A percentile compares a stretch with the other conserved stretches of the same genome.
phyloP scores from a whole-genome alignment of 495 filamentous ascomycete genomes.

The Sphaerosporella brunnea region DNA sequence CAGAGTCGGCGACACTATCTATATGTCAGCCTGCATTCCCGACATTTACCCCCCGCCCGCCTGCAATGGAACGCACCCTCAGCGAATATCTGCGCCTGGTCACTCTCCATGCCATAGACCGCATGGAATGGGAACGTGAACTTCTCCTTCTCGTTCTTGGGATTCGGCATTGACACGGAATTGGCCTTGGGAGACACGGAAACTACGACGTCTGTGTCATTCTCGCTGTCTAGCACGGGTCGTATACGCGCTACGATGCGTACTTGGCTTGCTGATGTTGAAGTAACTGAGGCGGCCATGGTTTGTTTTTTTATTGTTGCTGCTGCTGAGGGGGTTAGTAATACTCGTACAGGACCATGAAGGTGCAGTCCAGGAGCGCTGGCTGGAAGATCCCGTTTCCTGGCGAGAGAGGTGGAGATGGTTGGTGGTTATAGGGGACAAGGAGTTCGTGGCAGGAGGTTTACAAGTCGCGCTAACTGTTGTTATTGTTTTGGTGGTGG shows the following conservation, averaged over 20 bases:
- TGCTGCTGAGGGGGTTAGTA: too few relatives aligned
- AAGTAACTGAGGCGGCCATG: not conserved
- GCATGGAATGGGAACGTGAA: conserved; percentile 92
- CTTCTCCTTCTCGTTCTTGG: conserved; percentile 75
- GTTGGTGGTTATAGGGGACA: not conserved
- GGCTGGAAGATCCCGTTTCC: not conserved
- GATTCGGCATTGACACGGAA: conserved; percentile 78
- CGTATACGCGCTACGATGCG: conserved; percentile 79
- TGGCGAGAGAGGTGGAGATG: not conserved
- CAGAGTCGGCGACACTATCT: conserved; percentile 50
- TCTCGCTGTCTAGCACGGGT: conserved; percentile 66
- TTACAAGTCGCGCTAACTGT: too few relatives aligned
- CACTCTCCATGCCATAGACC: conserved; percentile 62
- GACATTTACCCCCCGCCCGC: too few relatives aligned
- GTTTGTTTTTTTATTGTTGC: not conserved
- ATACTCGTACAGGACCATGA: too few relatives aligned
- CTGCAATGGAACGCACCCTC: too few relatives aligned
- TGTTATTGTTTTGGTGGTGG: too few relatives aligned
- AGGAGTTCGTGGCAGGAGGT: not conserved
- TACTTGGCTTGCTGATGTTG: conserved; percentile 28
- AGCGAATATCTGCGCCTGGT: conserved; percentile 75
- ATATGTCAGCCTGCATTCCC: too few relatives aligned
- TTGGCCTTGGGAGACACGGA: conserved; percentile 50
- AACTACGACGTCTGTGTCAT: conserved; percentile 71
- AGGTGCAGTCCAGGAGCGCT: not conserved